Conservation (phyloP, 179 eudicot species). For the Corrigiola litoralis region DNA sequence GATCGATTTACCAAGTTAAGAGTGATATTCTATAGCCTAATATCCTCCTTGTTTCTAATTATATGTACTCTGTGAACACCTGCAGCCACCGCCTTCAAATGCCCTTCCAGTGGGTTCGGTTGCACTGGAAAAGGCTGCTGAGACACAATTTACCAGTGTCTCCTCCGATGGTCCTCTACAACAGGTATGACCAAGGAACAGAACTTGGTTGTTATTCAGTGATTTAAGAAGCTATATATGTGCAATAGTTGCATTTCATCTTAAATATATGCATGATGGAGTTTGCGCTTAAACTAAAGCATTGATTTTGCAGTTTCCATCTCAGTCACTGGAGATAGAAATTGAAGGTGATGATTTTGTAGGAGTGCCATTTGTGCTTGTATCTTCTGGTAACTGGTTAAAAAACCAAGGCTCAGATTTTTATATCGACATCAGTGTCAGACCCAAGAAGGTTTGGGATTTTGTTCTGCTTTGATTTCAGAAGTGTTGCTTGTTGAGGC, state of each 20-base stretch:
- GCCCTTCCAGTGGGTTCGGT: conserved; percentile 65
- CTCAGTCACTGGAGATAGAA: conserved; percentile 64
- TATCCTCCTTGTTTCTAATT: background rate
- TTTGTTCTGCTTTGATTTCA: background rate
- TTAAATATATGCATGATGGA: background rate
- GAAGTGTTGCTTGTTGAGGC: background rate
- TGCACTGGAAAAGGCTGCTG: conserved; percentile 54
- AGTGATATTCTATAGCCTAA: background rate
- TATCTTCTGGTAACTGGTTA: conserved; percentile 76
- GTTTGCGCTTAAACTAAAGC: background rate
- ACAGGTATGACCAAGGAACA: conserved; percentile 41
- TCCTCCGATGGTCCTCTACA: conserved; percentile 37
- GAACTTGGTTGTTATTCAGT: conserved; percentile 3
- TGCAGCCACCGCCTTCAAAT: conserved; percentile 70
- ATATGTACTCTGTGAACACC: background rate
- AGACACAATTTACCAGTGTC: conserved; percentile 54
- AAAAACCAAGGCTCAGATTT: conserved; percentile 84
- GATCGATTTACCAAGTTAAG: background rate
- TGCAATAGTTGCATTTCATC: background rate
- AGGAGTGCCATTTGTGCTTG: conserved; percentile 92
- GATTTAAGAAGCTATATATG: background rate
- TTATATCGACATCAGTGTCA: conserved; percentile 50
- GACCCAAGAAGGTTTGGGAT: conserved; percentile 31
- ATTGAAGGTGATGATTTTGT: conserved; percentile 54
- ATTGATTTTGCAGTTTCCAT: conserved; percentile 33